Percentiles rank a stretch among this genome's conserved stretches.
Conservation (phyloP, 140 eudicot genomes). For the Ambrosia hybrid region DNA sequence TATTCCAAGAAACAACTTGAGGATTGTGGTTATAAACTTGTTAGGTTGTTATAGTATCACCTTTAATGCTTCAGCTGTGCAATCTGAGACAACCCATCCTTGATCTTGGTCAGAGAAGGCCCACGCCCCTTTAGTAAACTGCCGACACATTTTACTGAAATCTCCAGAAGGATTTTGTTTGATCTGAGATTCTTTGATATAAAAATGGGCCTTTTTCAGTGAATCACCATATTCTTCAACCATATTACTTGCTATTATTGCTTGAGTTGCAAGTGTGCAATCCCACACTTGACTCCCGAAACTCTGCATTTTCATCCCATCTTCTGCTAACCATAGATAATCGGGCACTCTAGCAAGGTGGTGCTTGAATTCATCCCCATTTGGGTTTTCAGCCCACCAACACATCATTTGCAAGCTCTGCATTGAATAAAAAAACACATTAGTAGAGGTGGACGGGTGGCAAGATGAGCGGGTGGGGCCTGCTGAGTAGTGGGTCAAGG, state of each 20-base stretch:
- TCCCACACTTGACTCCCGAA: conserved; percentile 70
- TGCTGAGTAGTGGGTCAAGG: neutral
- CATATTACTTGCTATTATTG: conserved; percentile 45
- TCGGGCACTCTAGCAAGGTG: conserved; percentile 61
- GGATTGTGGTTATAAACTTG: conserved; percentile 10
- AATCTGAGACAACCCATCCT: conserved; percentile 55
- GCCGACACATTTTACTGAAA: conserved; percentile 46
- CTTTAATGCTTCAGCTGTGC: conserved; percentile 52
- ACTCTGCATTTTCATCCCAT: conserved; percentile 63
- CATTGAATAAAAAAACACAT: conserved; percentile 1
- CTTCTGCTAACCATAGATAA: conserved; percentile 60
- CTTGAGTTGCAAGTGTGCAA: conserved; percentile 53
- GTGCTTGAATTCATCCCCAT: conserved; percentile 49
- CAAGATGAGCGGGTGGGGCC: neutral
- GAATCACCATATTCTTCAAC: conserved; percentile 57
- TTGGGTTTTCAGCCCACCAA: conserved; percentile 61
- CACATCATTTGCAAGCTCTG: conserved; percentile 62
- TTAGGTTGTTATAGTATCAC: conserved; percentile 14
- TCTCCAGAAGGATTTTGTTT: conserved; percentile 52
- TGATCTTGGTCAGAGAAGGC: conserved; percentile 64
- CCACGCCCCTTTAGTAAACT: conserved; percentile 57
- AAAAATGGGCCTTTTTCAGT: conserved; percentile 44
- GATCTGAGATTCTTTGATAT: conserved; percentile 54
- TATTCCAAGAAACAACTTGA: neutral
- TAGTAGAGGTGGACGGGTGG: neutral